Evolutionary conservation across 1,139 yeast species (phyloP), one percentile per base, ranked within the genome.

Genomic region (Barnettozyma hawaiiensis): DNA sequence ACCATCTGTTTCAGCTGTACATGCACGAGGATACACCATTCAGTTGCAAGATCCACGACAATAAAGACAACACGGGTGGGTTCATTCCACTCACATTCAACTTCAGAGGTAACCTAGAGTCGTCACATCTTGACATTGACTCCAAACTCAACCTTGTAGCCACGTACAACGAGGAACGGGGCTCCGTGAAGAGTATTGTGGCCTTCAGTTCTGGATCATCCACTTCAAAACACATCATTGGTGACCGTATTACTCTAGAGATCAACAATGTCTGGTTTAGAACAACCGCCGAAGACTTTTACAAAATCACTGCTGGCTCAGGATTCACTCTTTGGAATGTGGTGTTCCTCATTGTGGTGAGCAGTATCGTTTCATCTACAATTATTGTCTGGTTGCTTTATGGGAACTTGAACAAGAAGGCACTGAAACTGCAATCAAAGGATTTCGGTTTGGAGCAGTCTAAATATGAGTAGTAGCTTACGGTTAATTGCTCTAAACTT

Each of bases 11-110:
- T 60, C 92, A 84, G 62, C 66, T 83, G 41, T 82, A 83, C 56
- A 68, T 84, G 43, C 94, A 84, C 58, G 85, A 82, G 59, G 94
- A 84, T 59, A 81, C 74, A 4, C 94, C 94, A 22, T 78, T 79
- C 57, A 74, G 85, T 45, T 84, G 94, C 60, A 68, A 85, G 45
- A 54, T 81, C 21, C 83, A 84, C 4, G 73, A 72, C 42, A 58
- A 65, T 21, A 61, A 70, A 48, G 65, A 65, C 40, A 57, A 67
- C 41, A 75, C 78, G 1, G 78, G 77, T 1, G 76, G 78, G 3
- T 67, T 58, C 35, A 61, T 83, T 9, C 92, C 92, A 2, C 61
- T 84, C 44, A 75, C 81, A 2, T 70, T 84, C 58, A 77, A 77
- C 55, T 66, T 84, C 48, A 72, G 89, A 49, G 94, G 92, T 3